phyloP scores from a whole-genome alignment of 2,329 filamentous ascomycete genomes.

The Pseudocercospora cruenta region DNA sequence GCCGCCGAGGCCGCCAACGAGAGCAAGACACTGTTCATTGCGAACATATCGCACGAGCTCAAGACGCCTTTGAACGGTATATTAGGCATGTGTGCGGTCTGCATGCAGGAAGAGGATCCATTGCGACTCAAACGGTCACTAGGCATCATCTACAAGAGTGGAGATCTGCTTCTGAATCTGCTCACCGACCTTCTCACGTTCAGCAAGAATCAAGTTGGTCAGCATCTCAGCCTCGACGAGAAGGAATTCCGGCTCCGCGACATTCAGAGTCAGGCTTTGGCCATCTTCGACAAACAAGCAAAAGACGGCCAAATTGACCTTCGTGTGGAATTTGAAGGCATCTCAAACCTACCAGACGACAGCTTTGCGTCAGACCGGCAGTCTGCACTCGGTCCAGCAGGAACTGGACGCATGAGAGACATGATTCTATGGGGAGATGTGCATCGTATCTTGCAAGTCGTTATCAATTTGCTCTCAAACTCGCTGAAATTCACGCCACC shows the following conservation, averaged over 20 bases:
- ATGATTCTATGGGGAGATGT: conserved; percentile 93
- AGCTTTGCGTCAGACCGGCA: conserved; percentile 11
- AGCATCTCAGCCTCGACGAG: conserved; percentile 79
- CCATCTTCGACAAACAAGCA: conserved; percentile 89
- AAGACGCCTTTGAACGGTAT: conserved; percentile 97
- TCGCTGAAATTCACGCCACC: conserved; percentile 86
- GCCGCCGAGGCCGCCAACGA: conserved; percentile 93
- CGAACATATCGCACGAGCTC: conserved; percentile 85
- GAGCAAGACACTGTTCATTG: conserved; percentile 96
- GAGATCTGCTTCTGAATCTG: conserved; percentile 79
- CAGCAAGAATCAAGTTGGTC: conserved; percentile 91
- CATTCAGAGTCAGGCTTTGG: conserved; percentile 76
- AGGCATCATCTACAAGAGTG: conserved; percentile 86
- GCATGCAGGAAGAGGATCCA: conserved; percentile 87
- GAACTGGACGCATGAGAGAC: conserved; percentile 72
- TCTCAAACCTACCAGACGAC: conserved; percentile 41
- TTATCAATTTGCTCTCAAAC: conserved; percentile 92
- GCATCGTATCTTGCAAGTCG: conserved; percentile 86
- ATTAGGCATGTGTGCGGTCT: conserved; percentile 88
- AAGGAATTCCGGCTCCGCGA: conserved; percentile 85
- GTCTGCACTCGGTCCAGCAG: conserved; percentile 41
- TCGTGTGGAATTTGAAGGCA: conserved; percentile 69
- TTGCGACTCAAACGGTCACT: conserved; percentile 78
- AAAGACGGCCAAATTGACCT: conserved; percentile 77
- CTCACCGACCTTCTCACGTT: conserved; percentile 89